These are phyloP conservation scores for Fusarium piperis DNA, from an alignment of 2,329 filamentous ascomycete species.

Conservation along the genomic window DNA sequence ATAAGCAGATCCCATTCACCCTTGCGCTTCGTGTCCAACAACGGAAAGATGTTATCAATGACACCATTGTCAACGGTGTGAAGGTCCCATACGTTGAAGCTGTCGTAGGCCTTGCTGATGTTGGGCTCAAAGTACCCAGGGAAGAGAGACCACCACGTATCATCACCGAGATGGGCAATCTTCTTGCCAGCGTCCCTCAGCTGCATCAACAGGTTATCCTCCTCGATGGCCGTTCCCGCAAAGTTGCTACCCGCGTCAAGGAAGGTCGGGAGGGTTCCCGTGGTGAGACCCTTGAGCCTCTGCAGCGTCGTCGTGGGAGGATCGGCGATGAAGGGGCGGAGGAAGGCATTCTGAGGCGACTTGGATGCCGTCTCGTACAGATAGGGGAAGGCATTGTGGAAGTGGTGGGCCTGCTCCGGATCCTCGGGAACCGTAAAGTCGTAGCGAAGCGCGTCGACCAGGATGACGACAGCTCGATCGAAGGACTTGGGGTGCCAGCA, in stretches of 20 bases:
- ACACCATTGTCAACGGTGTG: constrained; percentile 98
- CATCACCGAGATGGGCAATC: constrained; percentile 94
- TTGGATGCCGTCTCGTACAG: constrained; percentile 83
- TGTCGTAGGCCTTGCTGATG: constrained; percentile 90
- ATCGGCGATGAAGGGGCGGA: constrained; percentile 96
- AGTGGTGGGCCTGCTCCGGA: constrained; percentile 57
- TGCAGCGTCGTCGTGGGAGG: constrained; percentile 95
- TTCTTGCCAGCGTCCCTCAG: constrained; percentile 72
- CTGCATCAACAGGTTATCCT: constrained; percentile 81
- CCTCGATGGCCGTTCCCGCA: constrained; percentile 92
- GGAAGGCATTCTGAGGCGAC: constrained; percentile 82
- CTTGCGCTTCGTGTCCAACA: constrained; percentile 72
- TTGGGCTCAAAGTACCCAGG: constrained; percentile 91
- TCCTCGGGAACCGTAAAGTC: constrained; percentile 88
- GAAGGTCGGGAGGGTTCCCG: constrained; percentile 93
- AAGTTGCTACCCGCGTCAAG: constrained; percentile 95
- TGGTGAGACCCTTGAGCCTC: constrained; percentile 91
- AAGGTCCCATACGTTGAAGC: constrained; percentile 97
- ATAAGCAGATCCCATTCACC: constrained; percentile 92
- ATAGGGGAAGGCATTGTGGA: constrained; percentile 88
- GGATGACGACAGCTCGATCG: constrained; percentile 86
- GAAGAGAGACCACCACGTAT: constrained; percentile 95
- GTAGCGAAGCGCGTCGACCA: constrained; percentile 94
- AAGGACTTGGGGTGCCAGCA: constrained; percentile 98
- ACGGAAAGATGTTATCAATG: constrained; percentile 86